These are phyloP conservation scores for Scedosporium aurantiacum DNA, from an alignment of 2,329 filamentous ascomycete species.

Conservation along the genomic window DNA sequence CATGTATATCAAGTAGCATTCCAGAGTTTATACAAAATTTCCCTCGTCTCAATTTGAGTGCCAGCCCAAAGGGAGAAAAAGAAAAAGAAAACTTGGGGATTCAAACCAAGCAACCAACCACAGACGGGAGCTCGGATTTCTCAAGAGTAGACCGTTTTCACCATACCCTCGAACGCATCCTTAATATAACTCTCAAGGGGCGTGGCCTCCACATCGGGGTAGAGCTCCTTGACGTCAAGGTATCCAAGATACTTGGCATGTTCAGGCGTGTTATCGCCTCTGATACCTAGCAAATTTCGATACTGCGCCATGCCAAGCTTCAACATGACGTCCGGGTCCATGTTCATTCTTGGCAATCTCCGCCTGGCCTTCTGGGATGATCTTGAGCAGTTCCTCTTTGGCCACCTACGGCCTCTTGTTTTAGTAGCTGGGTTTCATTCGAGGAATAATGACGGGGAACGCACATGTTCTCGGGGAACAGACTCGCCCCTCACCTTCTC, in stretches of 20 bases:
- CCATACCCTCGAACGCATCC: too few relatives aligned
- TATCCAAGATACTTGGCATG: conserved; percentile 45
- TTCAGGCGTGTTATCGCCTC: conserved; percentile 42
- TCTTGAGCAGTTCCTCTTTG: background rate
- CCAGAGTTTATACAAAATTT: too few relatives aligned
- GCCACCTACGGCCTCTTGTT: background rate
- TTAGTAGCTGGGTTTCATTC: background rate
- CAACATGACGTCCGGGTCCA: background rate
- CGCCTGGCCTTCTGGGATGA: background rate
- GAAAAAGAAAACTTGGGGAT: too few relatives aligned
- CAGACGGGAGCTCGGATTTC: too few relatives aligned
- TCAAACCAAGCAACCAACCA: too few relatives aligned
- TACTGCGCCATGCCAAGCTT: conserved; percentile 23
- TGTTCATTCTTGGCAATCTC: background rate
- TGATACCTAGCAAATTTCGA: conserved; percentile 30
- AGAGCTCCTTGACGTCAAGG: conserved; percentile 37
- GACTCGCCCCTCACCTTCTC: conserved; percentile 38
- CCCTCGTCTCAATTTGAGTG: too few relatives aligned
- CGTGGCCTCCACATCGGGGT: conserved; percentile 32
- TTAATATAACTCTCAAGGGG: too few relatives aligned
- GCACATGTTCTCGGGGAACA: conserved; percentile 14
- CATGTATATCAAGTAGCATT: too few relatives aligned
- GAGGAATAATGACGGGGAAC: too few relatives aligned
- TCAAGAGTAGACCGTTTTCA: too few relatives aligned
- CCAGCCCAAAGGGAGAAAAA: too few relatives aligned